Conservation (phyloP, 495 filamentous ascomycete genomes). For the Cladorrhinum samala region DNA sequence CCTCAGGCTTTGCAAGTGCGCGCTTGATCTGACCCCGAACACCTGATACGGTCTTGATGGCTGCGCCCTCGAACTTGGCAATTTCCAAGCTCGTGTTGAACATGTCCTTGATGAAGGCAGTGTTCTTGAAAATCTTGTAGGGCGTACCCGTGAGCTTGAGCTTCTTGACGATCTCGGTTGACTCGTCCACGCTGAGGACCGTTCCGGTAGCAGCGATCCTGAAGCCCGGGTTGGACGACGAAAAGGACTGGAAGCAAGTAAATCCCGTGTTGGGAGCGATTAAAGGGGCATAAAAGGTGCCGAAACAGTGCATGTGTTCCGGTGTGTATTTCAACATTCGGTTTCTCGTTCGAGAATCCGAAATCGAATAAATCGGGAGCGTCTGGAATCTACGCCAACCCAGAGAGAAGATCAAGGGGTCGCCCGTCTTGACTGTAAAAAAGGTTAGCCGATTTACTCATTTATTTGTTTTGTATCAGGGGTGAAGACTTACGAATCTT, state of each 20-base stretch:
- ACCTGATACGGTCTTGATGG: constrained; percentile 91
- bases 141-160: constrained; percentile 71
- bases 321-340: constrained; percentile 88
- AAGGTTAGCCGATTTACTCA: not conserved
- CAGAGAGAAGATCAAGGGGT: constrained; percentile 92
- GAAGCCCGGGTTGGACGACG: constrained; percentile 82
- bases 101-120: constrained; percentile 98
- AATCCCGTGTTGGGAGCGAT: constrained; percentile 95
- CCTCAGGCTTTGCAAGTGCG: constrained; percentile 83
- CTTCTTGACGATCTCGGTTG: constrained; percentile 96
- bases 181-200: constrained; percentile 86
- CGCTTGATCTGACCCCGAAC: constrained; percentile 95
- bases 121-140: constrained; percentile 99
- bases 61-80: constrained; percentile 95
- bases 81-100: constrained; percentile 88
- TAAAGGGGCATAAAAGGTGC: constrained; percentile 88
- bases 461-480: not conserved
- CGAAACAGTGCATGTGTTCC: constrained; percentile 96
- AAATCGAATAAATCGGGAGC: constrained; percentile 88
- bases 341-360: constrained; percentile 85
- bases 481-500: constrained; percentile 56
- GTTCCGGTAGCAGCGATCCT: constrained; percentile 90
- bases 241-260: constrained; percentile 87
- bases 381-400: constrained; percentile 97
- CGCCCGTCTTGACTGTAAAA: constrained; percentile 72